Conservation (phyloP, 1,284 basidiomycete genomes). For the Mycosarcoma maydis region DNA sequence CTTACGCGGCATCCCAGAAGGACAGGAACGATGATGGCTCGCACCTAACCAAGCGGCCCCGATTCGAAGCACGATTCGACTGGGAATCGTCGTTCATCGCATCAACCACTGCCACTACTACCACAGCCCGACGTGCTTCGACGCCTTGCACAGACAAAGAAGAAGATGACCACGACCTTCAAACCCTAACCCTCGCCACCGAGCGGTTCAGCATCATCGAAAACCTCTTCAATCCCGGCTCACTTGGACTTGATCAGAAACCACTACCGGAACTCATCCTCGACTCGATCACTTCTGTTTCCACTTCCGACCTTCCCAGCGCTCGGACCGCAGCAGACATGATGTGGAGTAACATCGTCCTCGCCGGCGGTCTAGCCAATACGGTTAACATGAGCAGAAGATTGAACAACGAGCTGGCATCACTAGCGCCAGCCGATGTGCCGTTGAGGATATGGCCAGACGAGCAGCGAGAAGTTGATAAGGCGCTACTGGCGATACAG, state of each 20-base stretch:
- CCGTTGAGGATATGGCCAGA: slow-evolving; percentile 22
- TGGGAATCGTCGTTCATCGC: slow-evolving; percentile 47
- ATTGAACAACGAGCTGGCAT: slow-evolving; percentile 69
- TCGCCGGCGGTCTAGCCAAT: slow-evolving; percentile 83
- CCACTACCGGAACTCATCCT: slow-evolving; percentile 81
- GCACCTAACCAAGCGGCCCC: neutral
- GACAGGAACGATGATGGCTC: neutral
- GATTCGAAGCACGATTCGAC: neutral
- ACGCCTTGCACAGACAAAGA: slow-evolving; percentile 2
- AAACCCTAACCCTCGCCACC: slow-evolving; percentile 84
- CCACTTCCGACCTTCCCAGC: slow-evolving; percentile 68
- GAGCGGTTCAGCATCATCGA: slow-evolving; percentile 91
- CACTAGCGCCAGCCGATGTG: slow-evolving; percentile 45
- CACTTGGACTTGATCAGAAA: slow-evolving; percentile 79
- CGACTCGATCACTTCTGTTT: slow-evolving; percentile 72
- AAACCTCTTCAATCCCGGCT: slow-evolving; percentile 73
- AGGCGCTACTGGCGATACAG: slow-evolving; percentile 2
- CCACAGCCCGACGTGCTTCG: neutral
- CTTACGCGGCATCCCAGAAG: neutral
- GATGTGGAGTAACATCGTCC: slow-evolving; percentile 91
- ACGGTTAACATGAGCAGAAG: slow-evolving; percentile 79
- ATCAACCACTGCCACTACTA: neutral
- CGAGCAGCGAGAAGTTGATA: slow-evolving; percentile 1
- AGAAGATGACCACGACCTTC: slow-evolving; percentile 71
- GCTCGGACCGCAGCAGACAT: slow-evolving; percentile 80